phyloP scores from a whole-genome alignment of 1,284 basidiomycete genomes.

The Pisolithus thermaeus region DNA sequence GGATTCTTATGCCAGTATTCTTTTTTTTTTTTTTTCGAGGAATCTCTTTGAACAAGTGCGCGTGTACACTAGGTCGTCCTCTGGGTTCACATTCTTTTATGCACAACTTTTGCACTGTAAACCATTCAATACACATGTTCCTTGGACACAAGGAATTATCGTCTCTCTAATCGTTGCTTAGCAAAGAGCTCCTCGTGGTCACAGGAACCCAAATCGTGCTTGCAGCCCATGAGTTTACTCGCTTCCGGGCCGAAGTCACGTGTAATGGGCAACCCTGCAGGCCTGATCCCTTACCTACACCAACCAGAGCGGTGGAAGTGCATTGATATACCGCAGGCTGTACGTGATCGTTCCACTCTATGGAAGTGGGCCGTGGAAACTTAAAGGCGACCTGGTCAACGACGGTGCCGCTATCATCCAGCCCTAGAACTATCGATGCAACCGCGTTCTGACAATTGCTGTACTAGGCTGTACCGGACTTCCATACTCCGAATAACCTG shows the following conservation, averaged over 20 bases:
- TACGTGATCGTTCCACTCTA: neutral
- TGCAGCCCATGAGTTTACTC: neutral
- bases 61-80: conserved; percentile 6
- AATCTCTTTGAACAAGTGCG: conserved; percentile 13
- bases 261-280: neutral
- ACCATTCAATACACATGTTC: conserved; percentile 21
- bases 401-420: neutral
- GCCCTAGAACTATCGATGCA: neutral
- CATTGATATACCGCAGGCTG: neutral
- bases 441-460: neutral
- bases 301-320: neutral
- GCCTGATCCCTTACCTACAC: no score
- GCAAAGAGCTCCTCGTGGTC: neutral
- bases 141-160: neutral
- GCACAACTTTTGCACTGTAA: conserved; percentile 19
- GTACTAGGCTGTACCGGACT: neutral
- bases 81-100: conserved; percentile 1
- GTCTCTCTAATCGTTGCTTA: neutral
- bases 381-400: neutral
- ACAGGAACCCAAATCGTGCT: neutral
- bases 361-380: neutral
- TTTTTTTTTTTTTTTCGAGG: conserved; percentile 12
- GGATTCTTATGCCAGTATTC: conserved; percentile 17
- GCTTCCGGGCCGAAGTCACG: neutral
- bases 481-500: neutral